A percentile compares a stretch with the other conserved stretches of the same genome.
These are phyloP conservation scores for Linderniella brevidens DNA, from an alignment of 257 asterid genomes.

Conservation along the genomic window DNA sequence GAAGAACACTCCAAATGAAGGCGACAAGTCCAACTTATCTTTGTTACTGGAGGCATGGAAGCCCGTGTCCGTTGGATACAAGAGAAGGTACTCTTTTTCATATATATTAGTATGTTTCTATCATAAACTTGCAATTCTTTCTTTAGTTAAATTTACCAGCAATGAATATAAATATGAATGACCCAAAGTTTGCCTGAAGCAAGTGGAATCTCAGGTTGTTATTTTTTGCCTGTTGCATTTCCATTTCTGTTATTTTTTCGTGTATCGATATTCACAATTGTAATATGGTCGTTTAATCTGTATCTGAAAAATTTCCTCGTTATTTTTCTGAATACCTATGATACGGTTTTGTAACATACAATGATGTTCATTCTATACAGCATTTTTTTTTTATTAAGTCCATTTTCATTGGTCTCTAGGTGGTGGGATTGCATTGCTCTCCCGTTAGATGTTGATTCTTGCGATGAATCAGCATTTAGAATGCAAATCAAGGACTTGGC, in stretches of 20 bases:
- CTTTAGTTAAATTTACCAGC: too few relatives aligned
- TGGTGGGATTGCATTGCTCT: slow-evolving; percentile 95
- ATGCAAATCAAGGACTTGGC: slow-evolving; percentile 75
- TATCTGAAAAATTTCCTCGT: too few relatives aligned
- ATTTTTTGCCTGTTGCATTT: too few relatives aligned
- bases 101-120: too few relatives aligned
- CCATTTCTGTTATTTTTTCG: background rate
- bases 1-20: slow-evolving; percentile 13
- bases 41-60: slow-evolving; percentile 80
- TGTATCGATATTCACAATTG: background rate
- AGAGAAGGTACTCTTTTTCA: slow-evolving; percentile 51
- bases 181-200: too few relatives aligned
- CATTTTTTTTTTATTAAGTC: too few relatives aligned
- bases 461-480: slow-evolving; percentile 52
- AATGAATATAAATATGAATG: too few relatives aligned
- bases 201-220: too few relatives aligned
- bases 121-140: too few relatives aligned
- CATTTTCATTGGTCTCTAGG: slow-evolving; percentile 28
- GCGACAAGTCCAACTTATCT: slow-evolving; percentile 16
- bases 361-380: background rate
- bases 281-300: too few relatives aligned
- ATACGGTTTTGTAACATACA: background rate
- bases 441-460: slow-evolving; percentile 62
- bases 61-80: slow-evolving; percentile 84
- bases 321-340: too few relatives aligned